These are phyloP conservation scores for Hansenula lynferdii DNA, from an alignment of 1,139 yeast genomes.

Conservation along the genomic window DNA sequence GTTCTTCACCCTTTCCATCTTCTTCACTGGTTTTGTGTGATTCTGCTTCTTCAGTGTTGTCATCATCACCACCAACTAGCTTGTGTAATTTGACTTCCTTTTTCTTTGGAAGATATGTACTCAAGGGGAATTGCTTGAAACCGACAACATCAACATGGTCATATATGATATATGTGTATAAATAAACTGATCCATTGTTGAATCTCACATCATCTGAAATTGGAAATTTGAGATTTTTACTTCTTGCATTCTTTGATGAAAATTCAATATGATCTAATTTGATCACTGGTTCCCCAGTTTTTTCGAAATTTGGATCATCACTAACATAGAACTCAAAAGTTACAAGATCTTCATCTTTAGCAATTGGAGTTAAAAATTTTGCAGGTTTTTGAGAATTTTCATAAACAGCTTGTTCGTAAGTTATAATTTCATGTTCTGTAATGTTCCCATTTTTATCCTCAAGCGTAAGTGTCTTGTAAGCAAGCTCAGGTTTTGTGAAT, in stretches of 20 bases:
- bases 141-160: slow-evolving; percentile 17
- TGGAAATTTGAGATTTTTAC: slow-evolving; percentile 6
- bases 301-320: slow-evolving; percentile 8
- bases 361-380: slow-evolving; percentile 17
- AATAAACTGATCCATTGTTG: slow-evolving; percentile 26
- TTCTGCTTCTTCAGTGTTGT: slow-evolving; percentile 8
- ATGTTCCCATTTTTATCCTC: slow-evolving; percentile 13
- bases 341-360: slow-evolving; percentile 8
- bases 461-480: slow-evolving; percentile 3
- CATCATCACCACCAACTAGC: slow-evolving; percentile 19
- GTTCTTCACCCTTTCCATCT: slow-evolving; percentile 11
- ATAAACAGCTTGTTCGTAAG: slow-evolving; percentile 18
- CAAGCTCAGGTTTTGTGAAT: slow-evolving; percentile 11
- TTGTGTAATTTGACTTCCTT: slow-evolving; percentile 25
- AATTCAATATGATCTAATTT: slow-evolving; percentile 7
- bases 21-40: slow-evolving; percentile 1
- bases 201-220: slow-evolving; percentile 15
- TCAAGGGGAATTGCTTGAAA: slow-evolving; percentile 18
- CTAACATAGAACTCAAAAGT: slow-evolving; percentile 17
- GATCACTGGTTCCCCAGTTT: slow-evolving; percentile 6
- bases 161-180: slow-evolving; percentile 23
- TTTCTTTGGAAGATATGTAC: slow-evolving; percentile 23
- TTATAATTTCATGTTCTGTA: slow-evolving; percentile 5
- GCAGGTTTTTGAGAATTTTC: slow-evolving; percentile 20
- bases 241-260: slow-evolving; percentile 9